Evolutionary conservation across 2,329 filamentous ascomycete genomes (phyloP), one percentile per base, ranked within the genome.

Genomic region (Cercospora zeina): DNA sequence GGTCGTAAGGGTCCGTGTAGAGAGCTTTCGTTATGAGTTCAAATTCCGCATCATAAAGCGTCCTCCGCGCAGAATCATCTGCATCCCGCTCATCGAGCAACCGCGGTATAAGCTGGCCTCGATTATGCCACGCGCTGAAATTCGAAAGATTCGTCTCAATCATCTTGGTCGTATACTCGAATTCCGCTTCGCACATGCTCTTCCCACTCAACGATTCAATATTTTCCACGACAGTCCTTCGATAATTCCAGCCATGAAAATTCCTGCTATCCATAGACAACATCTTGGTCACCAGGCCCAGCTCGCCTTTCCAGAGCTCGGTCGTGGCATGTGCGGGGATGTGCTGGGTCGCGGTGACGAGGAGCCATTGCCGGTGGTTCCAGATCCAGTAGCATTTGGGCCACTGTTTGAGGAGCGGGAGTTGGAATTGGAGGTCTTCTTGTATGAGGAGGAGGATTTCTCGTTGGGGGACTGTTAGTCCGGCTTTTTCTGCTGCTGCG

Each of bases 301-400:
- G 84, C 75, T 99, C 95, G 65, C 89, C 87, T 70, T 89, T 81
- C 95, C 95, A 99, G 54, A 97, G 81, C 39, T 81, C 77, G 21
- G 84, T 82, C 1, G 91, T 85, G 14, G 79, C 73, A 0, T 79
- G 61, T 1, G 77, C 65, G 1, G 86, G 83, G 9, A 96, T 80
- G 16, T 87, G 80, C 11, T 81, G 74, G 51, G 89, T 89, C 34
- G 87, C 87, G 74, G 91, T 85, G 59, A 88, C 80, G 13, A 99
- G 81, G 2, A 93, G 80, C 93, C 95, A 99, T 50, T 89, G 78
- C 30, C 95, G 88, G 77, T 97, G 93, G 70, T 96, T 96, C 95
- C 95, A 99, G 72, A 99, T 93, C 93, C 95, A 97, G 79, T 99
- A 99, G 81, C 95, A 97, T 76, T 99, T 99, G 6, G 95, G 95